Evolutionary conservation across 345 rosid genomes (phyloP).

Genomic region (Boechera divaricarpa): DNA sequence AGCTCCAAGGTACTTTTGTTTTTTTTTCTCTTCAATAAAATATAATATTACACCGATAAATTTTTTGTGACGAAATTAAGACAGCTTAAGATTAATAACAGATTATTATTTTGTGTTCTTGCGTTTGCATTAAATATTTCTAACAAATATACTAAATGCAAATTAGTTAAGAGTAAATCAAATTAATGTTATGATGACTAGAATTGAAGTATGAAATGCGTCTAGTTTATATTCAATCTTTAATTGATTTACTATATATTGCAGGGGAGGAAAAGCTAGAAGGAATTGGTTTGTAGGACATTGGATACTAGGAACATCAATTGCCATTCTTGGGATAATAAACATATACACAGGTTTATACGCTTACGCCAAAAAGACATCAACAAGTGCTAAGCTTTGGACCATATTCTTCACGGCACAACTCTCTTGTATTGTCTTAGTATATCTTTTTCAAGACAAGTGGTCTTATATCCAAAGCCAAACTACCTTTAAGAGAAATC

Average conservation of each 20-base stretch:
- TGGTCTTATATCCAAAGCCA: conserved; percentile 55
- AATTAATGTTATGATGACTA: not conserved
- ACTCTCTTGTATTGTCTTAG: conserved; percentile 60
- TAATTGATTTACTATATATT: not conserved
- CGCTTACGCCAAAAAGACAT: conserved; percentile 68
- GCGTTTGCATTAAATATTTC: not conserved
- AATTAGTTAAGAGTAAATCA: not conserved
- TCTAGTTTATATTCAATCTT: not conserved
- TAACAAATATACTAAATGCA: not conserved
- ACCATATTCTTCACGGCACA: conserved; percentile 75
- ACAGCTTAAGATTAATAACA: not conserved
- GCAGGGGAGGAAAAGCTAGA: conserved; percentile 74
- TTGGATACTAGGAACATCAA: conserved; percentile 74
- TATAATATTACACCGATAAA: not conserved
- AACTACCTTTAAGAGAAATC: not conserved
- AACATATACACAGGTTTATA: conserved; percentile 85
- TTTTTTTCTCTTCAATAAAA: not conserved
- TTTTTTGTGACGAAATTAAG: not conserved
- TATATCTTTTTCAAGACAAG: conserved; percentile 86
- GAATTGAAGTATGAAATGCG: no score
- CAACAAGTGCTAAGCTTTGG: conserved; percentile 58
- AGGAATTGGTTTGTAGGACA: conserved; percentile 74
- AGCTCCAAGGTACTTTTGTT: conserved; percentile 61
- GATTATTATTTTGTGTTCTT: not conserved
- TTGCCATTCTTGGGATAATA: conserved; percentile 65